These are phyloP conservation scores for Penstemon newberryi DNA, from an alignment of 257 asterid species.

Conservation along the genomic window DNA sequence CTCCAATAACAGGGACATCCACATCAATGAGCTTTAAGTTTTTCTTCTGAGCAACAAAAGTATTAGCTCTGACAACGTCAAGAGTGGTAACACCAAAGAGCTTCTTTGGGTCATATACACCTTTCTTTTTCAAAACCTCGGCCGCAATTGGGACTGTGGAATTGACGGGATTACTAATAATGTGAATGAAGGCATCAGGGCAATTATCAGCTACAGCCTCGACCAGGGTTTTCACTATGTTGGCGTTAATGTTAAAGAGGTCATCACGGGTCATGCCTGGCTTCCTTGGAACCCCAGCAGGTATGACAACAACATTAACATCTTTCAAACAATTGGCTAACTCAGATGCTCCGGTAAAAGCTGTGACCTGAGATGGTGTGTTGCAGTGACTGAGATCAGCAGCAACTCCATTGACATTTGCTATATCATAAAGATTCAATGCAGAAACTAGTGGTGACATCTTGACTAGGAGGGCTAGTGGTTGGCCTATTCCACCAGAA, in stretches of 20 bases:
- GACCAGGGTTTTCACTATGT: constrained; percentile 63
- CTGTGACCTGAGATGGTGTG: constrained; percentile 71
- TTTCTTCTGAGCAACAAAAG: constrained; percentile 71
- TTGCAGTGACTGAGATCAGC: constrained; percentile 91
- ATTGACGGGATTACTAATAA: constrained; percentile 86
- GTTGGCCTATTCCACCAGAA: constrained; percentile 86
- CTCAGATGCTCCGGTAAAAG: constrained; percentile 68
- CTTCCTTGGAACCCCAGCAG: constrained; percentile 89
- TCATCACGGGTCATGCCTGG: constrained; percentile 94
- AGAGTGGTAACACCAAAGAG: constrained; percentile 86
- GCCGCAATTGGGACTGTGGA: constrained; percentile 89
- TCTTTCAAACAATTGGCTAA: constrained; percentile 64
- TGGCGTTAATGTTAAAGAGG: constrained; percentile 79
- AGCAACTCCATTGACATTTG: constrained; percentile 85
- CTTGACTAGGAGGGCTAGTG: constrained; percentile 72
- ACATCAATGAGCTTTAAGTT: constrained; percentile 72
- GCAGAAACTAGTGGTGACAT: constrained; percentile 85
- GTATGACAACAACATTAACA: constrained; percentile 72
- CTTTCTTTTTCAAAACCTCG: constrained; percentile 72
- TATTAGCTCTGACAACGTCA: constrained; percentile 82
- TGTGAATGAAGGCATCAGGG: constrained; percentile 81
- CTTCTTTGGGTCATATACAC: constrained; percentile 76
- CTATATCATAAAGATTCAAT: constrained; percentile 71
- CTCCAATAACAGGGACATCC: constrained; percentile 81
- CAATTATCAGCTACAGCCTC: constrained; percentile 85